Base-by-base conservation (phyloP, 148 eudicot species). In the Rhododendron henanense region DNA sequence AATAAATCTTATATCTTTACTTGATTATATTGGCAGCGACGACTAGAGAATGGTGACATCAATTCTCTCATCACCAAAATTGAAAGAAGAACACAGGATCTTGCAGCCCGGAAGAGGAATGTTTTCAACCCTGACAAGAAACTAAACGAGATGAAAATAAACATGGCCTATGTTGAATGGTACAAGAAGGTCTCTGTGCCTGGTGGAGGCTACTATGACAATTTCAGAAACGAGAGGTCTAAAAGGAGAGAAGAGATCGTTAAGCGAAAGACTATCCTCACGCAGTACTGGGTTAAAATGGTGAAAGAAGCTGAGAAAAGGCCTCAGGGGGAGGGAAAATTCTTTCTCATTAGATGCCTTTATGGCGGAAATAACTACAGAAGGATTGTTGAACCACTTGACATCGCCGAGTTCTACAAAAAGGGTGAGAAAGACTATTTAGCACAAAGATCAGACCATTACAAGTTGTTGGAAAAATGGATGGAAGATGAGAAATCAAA, bases 381-480 rank as follows among this genome's bases (percentile, higher is more conserved):
- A 50, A 88, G 91, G 57, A 77, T 90, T 87, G 87, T 88, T 16
- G 90, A 90, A 78, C 91, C 91, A 28, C 86, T 90, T 28, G 88
- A 90, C 76, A 88, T 90, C 25, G 91, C 88, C 3, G 88, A 90
- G 28, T 88, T 85, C 78, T 90, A 90, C 50, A 78, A 6, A 55
- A 83, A 88, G 71, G 88, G 88, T 3, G 71, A 84, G 6, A 84
- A 19, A 19, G 77, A 87, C 65, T 90, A 90, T 84, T 2, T 69
- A 39, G 55, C 59, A 55, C 67, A 21, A 83, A 88, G 91, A 86
- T 74, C 87, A 1, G 85, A 86, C 23, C 90, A 90, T 61, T 90
- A 90, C 61, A 78, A 25, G 11, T 3, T 79, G 25, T 67, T 90
- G 85, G 90, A 88, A 83, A 39, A 82, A 78, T 88, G 90, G 90